Conservation (phyloP, 768 basidiomycete species). For the Russula sp. region DNA sequence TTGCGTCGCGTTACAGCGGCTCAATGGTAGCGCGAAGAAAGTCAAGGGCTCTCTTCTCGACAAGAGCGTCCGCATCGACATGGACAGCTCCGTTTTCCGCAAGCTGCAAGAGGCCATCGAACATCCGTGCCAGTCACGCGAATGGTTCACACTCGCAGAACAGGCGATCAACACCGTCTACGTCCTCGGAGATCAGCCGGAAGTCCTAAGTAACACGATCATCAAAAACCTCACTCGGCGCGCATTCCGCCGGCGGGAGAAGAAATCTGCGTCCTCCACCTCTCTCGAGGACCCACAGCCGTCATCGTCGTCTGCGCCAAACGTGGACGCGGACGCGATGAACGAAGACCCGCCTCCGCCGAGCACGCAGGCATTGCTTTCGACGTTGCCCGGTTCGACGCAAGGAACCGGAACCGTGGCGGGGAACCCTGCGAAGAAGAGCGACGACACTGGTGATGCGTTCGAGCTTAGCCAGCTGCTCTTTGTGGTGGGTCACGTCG, state of each 20-base stretch:
- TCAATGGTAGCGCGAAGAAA: constrained; percentile 94
- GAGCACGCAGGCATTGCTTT: constrained; percentile 14
- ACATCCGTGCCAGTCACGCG: constrained; percentile 71
- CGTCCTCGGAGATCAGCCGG: constrained; percentile 89
- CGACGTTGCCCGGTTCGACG: constrained; percentile 16
- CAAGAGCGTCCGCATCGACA: constrained; percentile 77
- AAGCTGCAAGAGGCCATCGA: constrained; percentile 79
- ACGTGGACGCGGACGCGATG: constrained; percentile 47
- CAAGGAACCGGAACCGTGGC: background rate
- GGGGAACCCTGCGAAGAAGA: constrained; percentile 1
- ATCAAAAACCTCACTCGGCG: constrained; percentile 74
- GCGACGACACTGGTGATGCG: constrained; percentile 63
- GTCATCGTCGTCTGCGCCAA: constrained; percentile 25
- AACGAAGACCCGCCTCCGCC: constrained; percentile 45
- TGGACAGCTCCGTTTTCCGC: constrained; percentile 80
- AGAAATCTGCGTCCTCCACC: constrained; percentile 19
- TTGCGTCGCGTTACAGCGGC: constrained; percentile 83
- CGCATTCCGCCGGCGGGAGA: constrained; percentile 43
- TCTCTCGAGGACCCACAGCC: constrained; percentile 18
- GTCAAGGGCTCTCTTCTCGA: constrained; percentile 92
- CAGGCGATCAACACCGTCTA: constrained; percentile 97
- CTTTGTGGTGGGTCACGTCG: constrained; percentile 93
- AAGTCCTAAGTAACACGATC: constrained; percentile 68
- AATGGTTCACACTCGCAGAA: constrained; percentile 97
- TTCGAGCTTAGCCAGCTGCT: constrained; percentile 91